These are phyloP conservation scores for Ceratocystis alfenasii DNA, from an alignment of 2,329 filamentous ascomycete species.

Conservation along the genomic window DNA sequence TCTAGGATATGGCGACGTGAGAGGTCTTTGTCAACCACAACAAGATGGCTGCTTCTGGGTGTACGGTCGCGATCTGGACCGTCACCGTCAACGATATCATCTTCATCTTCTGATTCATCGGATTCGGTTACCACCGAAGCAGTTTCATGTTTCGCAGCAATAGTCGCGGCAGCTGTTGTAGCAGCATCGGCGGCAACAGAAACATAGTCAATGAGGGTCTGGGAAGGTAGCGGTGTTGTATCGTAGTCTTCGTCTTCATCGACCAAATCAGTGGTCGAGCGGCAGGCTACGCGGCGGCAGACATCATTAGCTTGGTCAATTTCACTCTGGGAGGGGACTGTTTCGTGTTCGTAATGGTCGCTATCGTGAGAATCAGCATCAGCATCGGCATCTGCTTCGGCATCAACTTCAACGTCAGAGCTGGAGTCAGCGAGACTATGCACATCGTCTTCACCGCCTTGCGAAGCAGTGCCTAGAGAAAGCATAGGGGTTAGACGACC, in stretches of 20 bases:
- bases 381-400: neutral
- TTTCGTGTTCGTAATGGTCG: constrained; percentile 16
- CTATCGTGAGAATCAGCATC: neutral
- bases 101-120: constrained; percentile 18
- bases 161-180: neutral
- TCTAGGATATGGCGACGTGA: constrained; percentile 6
- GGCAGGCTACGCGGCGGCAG: constrained; percentile 12
- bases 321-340: constrained; percentile 14
- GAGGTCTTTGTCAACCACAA: constrained; percentile 13
- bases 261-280: constrained; percentile 13
- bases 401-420: constrained; percentile 24
- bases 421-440: constrained; percentile 34
- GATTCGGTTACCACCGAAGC: constrained; percentile 12
- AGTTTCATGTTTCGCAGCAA: constrained; percentile 5
- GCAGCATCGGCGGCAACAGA: constrained; percentile 16
- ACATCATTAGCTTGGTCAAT: constrained; percentile 14
- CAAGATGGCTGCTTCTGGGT: constrained; percentile 3
- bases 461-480: constrained; percentile 32
- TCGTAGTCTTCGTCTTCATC: constrained; percentile 20
- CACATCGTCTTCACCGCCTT: constrained; percentile 34
- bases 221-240: constrained; percentile 12
- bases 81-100: constrained; percentile 9
- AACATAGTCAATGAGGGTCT: constrained; percentile 18
- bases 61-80: constrained; percentile 3
- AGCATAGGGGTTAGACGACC: constrained; percentile 32